Evolutionary conservation across 495 filamentous ascomycete species (phyloP), one percentile per base, ranked within the genome.

Genomic region (Viridothelium virens): DNA sequence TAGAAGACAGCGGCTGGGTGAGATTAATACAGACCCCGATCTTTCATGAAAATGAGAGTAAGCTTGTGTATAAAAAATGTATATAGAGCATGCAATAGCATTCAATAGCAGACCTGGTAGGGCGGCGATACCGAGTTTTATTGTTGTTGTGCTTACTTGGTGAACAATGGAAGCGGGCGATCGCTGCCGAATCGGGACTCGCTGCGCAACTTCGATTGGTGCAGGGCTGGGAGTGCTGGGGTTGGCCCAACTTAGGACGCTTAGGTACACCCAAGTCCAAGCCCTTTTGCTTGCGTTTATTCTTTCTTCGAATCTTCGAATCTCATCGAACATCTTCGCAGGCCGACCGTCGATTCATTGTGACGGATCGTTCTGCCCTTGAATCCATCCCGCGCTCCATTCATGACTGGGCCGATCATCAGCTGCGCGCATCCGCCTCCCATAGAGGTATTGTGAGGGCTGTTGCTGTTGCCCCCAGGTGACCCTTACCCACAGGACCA

Each of bases 271-370:
- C 53, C 53, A 59, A 59, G 53, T 36, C 53, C 53, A 59, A 59
- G 53, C 14, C 53, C 53, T 59, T 44, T 59, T 59, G 53, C 53
- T 59, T 59, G 53, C 53, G 53, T 59, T 59, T 59, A 59, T 59
- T 36, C 53, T 59, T 59, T 59, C 53, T 59, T 59, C 53, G 53
- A 59, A n/a, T 59, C 53, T 59, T 59, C 53, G 53, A 59, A n/a
- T 59, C 31, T 14, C 53, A 59, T 59, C 53, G n/a, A 59, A 18
- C 53, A 59, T 36, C 53, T 7, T 59, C n/a, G 53, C n/a, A 59
- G 53, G 18, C 4, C 7, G 25, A 9, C 53, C 7, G 31, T 18
- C 31, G 14, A 11, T 14, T 14, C 7, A 2, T 31, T 34, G 25
- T 14, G 11, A 7, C 18, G 18, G 53, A 36, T 59, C 31, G 25